These are phyloP conservation scores for Xanthoconium separans DNA, from an alignment of 1,284 basidiomycete species.

Conservation along the genomic window DNA sequence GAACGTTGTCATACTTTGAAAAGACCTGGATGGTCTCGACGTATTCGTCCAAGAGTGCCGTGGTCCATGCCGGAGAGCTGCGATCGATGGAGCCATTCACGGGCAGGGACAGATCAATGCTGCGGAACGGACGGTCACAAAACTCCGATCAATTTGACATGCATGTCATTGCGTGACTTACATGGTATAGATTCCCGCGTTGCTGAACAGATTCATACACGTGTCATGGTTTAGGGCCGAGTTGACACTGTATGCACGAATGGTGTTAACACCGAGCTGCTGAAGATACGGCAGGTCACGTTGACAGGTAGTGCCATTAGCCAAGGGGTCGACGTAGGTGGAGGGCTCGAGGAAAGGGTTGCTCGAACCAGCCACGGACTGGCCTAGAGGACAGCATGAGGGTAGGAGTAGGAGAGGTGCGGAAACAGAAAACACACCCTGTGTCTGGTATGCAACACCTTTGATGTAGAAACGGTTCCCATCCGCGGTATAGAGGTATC, in stretches of 20 bases:
- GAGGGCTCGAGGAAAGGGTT: constrained; percentile 80
- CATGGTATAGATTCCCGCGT: constrained; percentile 87
- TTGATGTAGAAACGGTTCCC: constrained; percentile 88
- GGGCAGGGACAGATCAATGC: constrained; percentile 83
- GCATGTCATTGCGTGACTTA: no score
- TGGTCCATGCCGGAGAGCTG: constrained; percentile 74
- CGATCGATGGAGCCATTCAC: constrained; percentile 87
- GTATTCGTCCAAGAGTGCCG: constrained; percentile 81
- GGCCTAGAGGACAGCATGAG: constrained; percentile 37
- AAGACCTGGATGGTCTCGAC: constrained; percentile 77
- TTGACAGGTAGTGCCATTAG: constrained; percentile 64
- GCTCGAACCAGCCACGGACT: constrained; percentile 46
- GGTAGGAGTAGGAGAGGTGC: not conserved
- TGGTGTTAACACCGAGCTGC: constrained; percentile 67
- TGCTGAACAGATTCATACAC: constrained; percentile 79
- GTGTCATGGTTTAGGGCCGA: constrained; percentile 78
- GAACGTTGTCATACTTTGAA: constrained; percentile 79
- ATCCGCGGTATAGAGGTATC: constrained; percentile 75
- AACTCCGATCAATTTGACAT: not conserved
- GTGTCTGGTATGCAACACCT: constrained; percentile 88
- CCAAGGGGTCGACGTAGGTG: constrained; percentile 75
- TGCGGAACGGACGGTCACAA: constrained; percentile 29
- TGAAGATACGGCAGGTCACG: constrained; percentile 80
- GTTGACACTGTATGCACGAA: constrained; percentile 87
- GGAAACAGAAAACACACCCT: constrained; percentile 48